Evolutionary conservation across 768 basidiomycete species (phyloP), one percentile per base, ranked within the genome.

Genomic region (Mycena belliarum): DNA sequence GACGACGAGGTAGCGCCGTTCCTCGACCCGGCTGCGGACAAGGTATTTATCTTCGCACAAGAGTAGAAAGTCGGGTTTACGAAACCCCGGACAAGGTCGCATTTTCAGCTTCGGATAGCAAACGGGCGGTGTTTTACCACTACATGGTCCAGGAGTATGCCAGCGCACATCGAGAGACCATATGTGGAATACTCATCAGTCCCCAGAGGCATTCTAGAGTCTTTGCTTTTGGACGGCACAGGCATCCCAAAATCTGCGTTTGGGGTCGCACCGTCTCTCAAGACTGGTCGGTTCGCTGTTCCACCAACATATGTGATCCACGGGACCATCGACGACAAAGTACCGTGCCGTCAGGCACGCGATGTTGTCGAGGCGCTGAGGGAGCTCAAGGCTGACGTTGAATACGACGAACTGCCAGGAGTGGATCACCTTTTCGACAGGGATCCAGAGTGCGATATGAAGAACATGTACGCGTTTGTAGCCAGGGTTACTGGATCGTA

Each of bases 111-210:
- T 14, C 60, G 29, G 70, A 73, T 16, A 69, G 66, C 24, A 57
- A 54, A 35, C 59, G 76, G 26, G 51, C 67, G 24, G 65, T 76
- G 18, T 74, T 75, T 48, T 77, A 77, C 55, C 58, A 60, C 48
- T 77, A 74, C 55, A 77, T 76, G 75, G 65, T 77, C 12, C 76
- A 77, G 64, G 75, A 75, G 74, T 75, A 46, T 43, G 74, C 63
- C 15, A 18, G 26, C 42, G n/a, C 21, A 44, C 6, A n/a, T n/a
- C n/a, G n/a, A n/a, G n/a, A n/a, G n/a, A 5, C 7, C 18, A 23
- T 38, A 4, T 38, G 2, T 48, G n/a, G 24, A 2, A 28, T 8
- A n/a, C 20, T 54, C 45, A 38, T 35, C 5, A 35, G 11, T 33
- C 12, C 15, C 18, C 2, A 76, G 75, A 49, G 73, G 53, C 6